Conservation (phyloP, 148 eudicot genomes). For the Cornus kousa region DNA sequence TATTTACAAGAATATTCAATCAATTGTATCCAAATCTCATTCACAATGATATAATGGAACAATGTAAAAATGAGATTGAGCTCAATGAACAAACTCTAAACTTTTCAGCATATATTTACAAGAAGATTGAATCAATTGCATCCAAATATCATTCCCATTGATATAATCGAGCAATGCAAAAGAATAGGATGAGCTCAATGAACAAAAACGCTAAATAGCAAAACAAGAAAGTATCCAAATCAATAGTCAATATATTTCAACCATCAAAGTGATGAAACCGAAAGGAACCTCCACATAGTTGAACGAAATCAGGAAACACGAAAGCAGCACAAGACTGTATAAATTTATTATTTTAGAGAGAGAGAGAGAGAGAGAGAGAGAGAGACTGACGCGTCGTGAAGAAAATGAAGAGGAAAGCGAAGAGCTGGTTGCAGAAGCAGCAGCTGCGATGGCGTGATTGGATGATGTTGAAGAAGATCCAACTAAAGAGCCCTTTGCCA, state of each 20-base stretch:
- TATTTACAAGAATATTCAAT: background rate
- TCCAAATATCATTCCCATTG: background rate
- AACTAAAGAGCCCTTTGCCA: background rate
- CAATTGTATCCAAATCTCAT: background rate
- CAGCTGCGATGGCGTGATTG: background rate
- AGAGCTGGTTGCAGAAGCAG: slow-evolving; percentile 4
- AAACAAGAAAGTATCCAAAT: too few species aligned
- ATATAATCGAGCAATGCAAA: background rate
- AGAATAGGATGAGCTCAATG: too few species aligned
- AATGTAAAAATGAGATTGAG: too few species aligned
- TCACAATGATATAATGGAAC: background rate
- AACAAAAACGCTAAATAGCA: too few species aligned
- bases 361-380: slow-evolving; percentile 14
- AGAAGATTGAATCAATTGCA: background rate
- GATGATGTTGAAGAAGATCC: background rate
- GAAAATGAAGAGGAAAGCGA: background rate
- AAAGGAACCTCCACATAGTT: too few species aligned
- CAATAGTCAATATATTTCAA: too few species aligned
- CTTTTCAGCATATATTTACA: background rate
- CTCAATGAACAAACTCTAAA: too few species aligned
- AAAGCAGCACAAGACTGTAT: too few species aligned
- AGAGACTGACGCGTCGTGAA: slow-evolving; percentile 15
- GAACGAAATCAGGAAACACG: too few species aligned
- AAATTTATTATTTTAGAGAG: background rate
- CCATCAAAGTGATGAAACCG: too few species aligned